Base-by-base conservation (phyloP, 305 asterid species). In the Fraxinus baroniana region DNA sequence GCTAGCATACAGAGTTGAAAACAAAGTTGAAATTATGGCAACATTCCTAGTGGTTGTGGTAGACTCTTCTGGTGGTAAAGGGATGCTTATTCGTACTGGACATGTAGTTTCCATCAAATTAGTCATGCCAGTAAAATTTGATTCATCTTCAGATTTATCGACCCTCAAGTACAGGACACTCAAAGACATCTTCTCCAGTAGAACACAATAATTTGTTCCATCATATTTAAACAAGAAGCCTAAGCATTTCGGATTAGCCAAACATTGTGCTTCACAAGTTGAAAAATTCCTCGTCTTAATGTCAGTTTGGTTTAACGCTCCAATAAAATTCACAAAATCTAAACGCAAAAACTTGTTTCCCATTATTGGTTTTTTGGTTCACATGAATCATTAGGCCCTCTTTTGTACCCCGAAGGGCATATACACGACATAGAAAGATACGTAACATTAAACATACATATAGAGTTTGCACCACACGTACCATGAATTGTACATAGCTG, bases 331-430 rank as follows among this genome's bases (percentile, higher is more conserved):
- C n/a, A 93, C 97, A 78, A 87, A 94, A 84, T 94, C 98, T 85
- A 94, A 22, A 41, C 80, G 85, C 4, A 94, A 82, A 79, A 91
- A 94, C 87, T 86, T 90, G 3, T 55, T 86, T 41, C 60, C 82
- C 73, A 73, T 66, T 6, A 90, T 74, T 7, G 85, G 86, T 12
- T 46, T 79, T 87, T 91, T 85, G 90, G 81, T 80, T 76, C 83
- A 49, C 98, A 94, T 7, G 91, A 81, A 66, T 81, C 81, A 55
- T 35, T 81, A 13, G 28, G 39, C 32, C 57, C 78, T 57, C 64
- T 80, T 78, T 20, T 76, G 71, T 89, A 92, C 81, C 98, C 98
- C 12, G 97, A 97, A 73, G 97, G 98, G 85, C 97, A 93, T 2
- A 87, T 83, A 46, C 98, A 95, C 3, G 91, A 86, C 37, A 94